phyloP scores from a whole-genome alignment of 768 basidiomycete genomes.

The Suillus clintonianus region DNA sequence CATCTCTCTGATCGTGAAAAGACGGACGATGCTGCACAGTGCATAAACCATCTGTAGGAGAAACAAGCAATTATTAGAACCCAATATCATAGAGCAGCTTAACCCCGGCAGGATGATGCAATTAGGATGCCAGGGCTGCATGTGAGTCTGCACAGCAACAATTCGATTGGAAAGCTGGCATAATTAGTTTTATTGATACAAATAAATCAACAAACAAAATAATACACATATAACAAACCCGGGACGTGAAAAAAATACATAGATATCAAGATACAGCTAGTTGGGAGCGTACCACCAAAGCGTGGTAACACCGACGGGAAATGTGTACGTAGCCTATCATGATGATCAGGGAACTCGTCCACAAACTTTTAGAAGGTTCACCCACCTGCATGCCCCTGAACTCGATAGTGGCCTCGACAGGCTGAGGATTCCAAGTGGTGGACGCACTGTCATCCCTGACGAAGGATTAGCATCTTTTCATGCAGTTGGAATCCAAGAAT shows the following conservation, averaged over 20 bases:
- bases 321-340: conserved; percentile 64
- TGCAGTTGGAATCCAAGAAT: background rate
- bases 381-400: conserved; percentile 63
- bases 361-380: background rate
- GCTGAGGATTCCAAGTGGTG: conserved; percentile 54
- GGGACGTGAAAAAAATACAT: background rate
- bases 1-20: too few relatives aligned
- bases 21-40: too few relatives aligned
- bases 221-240: background rate
- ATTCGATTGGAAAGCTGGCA: too few relatives aligned
- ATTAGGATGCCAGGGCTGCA: too few relatives aligned
- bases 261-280: background rate
- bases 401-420: conserved; percentile 59
- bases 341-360: conserved; percentile 2
- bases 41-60: too few relatives aligned
- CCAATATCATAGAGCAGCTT: too few relatives aligned
- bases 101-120: too few relatives aligned
- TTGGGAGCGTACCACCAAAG: conserved; percentile 48
- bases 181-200: too few relatives aligned
- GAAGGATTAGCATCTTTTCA: background rate
- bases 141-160: too few relatives aligned
- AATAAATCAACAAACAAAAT: too few relatives aligned
- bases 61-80: too few relatives aligned
- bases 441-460: conserved; percentile 49
- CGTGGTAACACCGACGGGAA: conserved; percentile 73